Base-by-base conservation (phyloP, 225 moss, liverwort and hornwort species). In the Straminergon stramineum region DNA sequence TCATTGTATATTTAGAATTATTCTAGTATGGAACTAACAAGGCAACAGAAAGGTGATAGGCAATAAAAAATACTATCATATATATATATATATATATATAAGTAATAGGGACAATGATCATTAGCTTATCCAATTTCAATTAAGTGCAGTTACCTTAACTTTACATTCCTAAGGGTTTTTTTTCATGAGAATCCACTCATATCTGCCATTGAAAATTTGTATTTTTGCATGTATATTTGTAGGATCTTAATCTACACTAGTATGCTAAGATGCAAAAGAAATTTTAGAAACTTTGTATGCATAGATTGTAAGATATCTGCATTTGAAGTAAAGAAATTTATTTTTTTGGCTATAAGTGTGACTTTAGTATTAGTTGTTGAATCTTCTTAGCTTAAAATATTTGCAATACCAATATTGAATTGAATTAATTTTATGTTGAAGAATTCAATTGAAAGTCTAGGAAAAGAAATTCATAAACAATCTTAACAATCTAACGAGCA, bases 271-370 rank as follows among this genome's bases (percentile, higher is more conserved):
- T 19, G 16, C 45, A 0, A 2, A 73, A 74, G 31, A 31, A 45
- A 26, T 11, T 30, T 43, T 0, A 75, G 1, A 43, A 75, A 75
- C 19, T 19, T 32, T 51, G 32, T 20, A 41, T 2, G 0, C 0
- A 16, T 15, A 27, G 23, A 73, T 27, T 73, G 9, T 1, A 52
- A 76, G 20, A 76, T 20, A 32, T 52, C 12, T 31, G 7, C 31
- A 30, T 18, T 31, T 31, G 13, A 51, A 75, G 19, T 31, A 31
- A 30, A 43, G 30, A 18, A 31, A 31, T 31, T 1, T 0, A 0
- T 2, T 5, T 26, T 41, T 41, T 15, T 9, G 3, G 3, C 5
- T 27, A 7, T 18, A 0, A 17, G 2, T 18, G 18, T 43, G 12
- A 28, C 3, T 31, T 7, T 64, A 20, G 7, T 52, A 10, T 20